Evolutionary conservation across 2,329 filamentous ascomycete species (phyloP).

Genomic region (Fusarium sarcochroum): DNA sequence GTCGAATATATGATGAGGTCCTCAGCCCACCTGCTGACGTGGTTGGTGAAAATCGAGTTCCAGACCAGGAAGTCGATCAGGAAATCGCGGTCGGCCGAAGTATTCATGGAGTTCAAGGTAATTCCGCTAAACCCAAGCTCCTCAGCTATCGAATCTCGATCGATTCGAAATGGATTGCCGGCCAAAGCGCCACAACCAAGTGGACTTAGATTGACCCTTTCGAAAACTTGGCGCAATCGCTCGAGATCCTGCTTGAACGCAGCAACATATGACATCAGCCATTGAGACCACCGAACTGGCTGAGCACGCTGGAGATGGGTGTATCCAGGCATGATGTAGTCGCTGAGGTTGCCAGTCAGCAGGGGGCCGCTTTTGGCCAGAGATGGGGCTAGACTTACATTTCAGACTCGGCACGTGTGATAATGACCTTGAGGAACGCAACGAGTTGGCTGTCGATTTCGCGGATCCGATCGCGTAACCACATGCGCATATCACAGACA

Average conservation of each 20-base stretch:
- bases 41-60: slow-evolving; percentile 77
- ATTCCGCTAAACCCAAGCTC: slow-evolving; percentile 81
- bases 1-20: slow-evolving; percentile 73
- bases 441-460: slow-evolving; percentile 78
- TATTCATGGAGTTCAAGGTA: slow-evolving; percentile 78
- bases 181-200: slow-evolving; percentile 48
- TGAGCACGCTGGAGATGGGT: slow-evolving; percentile 48
- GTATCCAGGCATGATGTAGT: slow-evolving; percentile 50
- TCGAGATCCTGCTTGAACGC: slow-evolving; percentile 47
- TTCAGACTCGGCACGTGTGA: slow-evolving; percentile 69
- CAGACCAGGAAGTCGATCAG: slow-evolving; percentile 80
- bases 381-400: slow-evolving; percentile 46
- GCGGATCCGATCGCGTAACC: slow-evolving; percentile 82
- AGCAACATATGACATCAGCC: slow-evolving; percentile 45
- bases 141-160: slow-evolving; percentile 55
- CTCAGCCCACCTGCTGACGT: slow-evolving; percentile 80
- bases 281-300: slow-evolving; percentile 45
- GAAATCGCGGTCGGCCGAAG: slow-evolving; percentile 80
- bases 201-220: slow-evolving; percentile 47
- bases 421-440: slow-evolving; percentile 77
- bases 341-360: slow-evolving; percentile 44
- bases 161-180: slow-evolving; percentile 50
- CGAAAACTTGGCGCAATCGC: slow-evolving; percentile 41
- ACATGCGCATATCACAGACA: slow-evolving; percentile 90
- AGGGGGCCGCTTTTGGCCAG: slow-evolving; percentile 29